phyloP scores from a whole-genome alignment of 768 basidiomycete genomes.

The Albatrellus ellisii region DNA sequence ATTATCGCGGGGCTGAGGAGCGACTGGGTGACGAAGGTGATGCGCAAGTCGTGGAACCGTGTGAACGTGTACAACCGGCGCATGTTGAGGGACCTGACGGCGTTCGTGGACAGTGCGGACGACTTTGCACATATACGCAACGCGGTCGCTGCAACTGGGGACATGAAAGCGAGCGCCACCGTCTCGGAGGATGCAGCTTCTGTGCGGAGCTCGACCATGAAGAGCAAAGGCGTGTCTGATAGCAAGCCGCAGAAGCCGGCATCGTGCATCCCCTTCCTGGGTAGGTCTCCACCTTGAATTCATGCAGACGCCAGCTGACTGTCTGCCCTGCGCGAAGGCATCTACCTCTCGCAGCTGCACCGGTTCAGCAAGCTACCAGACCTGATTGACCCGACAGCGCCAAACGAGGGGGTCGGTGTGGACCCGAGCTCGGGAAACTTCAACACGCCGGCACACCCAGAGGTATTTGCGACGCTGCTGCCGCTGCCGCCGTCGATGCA shows the following conservation, averaged over 20 bases:
- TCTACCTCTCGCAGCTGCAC: conserved; percentile 64
- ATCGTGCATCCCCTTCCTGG: conserved; percentile 75
- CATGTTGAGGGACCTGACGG: conserved; percentile 58
- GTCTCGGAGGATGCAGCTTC: conserved; percentile 35
- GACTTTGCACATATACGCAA: conserved; percentile 69
- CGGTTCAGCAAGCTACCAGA: conserved; percentile 59
- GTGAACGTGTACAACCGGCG: conserved; percentile 60
- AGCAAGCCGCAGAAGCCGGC: conserved; percentile 29
- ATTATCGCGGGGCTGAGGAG: conserved; percentile 66
- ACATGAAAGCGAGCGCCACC: conserved; percentile 44
- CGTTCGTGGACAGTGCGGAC: conserved; percentile 45
- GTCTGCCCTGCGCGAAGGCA: conserved; percentile 29
- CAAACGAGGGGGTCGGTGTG: conserved; percentile 51
- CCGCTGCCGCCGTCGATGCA: conserved; percentile 67
- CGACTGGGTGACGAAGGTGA: conserved; percentile 52
- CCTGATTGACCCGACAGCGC: conserved; percentile 72
- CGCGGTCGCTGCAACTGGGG: conserved; percentile 47
- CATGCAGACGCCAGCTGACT: neutral
- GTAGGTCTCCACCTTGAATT: conserved; percentile 25
- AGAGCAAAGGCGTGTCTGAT: conserved; percentile 25
- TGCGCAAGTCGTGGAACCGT: conserved; percentile 54
- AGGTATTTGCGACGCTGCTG: conserved; percentile 63
- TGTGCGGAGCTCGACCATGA: conserved; percentile 21
- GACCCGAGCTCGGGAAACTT: conserved; percentile 51
- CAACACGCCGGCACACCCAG: conserved; percentile 59